phyloP scores from a whole-genome alignment of 495 filamentous ascomycete species.

The Cercophora newfieldiana region DNA sequence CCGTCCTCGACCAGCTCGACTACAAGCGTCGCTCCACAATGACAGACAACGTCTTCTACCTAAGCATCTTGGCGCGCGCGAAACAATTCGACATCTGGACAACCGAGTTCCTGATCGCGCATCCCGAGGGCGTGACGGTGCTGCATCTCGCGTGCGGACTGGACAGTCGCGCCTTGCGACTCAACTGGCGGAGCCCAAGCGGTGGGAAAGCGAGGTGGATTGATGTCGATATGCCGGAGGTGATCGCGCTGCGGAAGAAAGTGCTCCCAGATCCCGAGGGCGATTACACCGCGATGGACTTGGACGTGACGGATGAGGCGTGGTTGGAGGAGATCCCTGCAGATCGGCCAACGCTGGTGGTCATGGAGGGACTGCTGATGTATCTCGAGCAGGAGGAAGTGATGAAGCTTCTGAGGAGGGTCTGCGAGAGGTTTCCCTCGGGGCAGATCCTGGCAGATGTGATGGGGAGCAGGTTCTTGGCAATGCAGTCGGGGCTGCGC shows the following conservation, averaged over 20 bases:
- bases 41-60: neutral
- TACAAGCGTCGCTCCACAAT: neutral
- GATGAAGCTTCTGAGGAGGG: constrained; percentile 10
- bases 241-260: constrained; percentile 21
- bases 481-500: too few species aligned
- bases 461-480: constrained; percentile 11
- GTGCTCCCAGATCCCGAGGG: constrained; percentile 12
- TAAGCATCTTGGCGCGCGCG: constrained; percentile 17
- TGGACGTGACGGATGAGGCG: constrained; percentile 15
- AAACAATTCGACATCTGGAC: constrained; percentile 23
- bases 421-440: constrained; percentile 18
- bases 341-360: constrained; percentile 24
- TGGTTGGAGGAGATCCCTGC: constrained; percentile 24
- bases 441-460: constrained; percentile 23
- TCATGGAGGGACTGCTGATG: constrained; percentile 26
- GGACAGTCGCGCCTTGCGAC: constrained; percentile 21
- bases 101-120: constrained; percentile 14
- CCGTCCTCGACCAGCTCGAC: constrained; percentile 20
- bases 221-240: constrained; percentile 27
- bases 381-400: constrained; percentile 20
- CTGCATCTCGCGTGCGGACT: constrained; percentile 28
- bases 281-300: constrained; percentile 21
- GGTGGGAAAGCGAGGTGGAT: constrained; percentile 20
- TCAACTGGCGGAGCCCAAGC: constrained; percentile 15
- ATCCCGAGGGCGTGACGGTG: constrained; percentile 16